Evolutionary conservation across 352 stramenopile species (phyloP), one percentile per base, ranked within the genome.

Genomic region (Pythium dissimile): DNA sequence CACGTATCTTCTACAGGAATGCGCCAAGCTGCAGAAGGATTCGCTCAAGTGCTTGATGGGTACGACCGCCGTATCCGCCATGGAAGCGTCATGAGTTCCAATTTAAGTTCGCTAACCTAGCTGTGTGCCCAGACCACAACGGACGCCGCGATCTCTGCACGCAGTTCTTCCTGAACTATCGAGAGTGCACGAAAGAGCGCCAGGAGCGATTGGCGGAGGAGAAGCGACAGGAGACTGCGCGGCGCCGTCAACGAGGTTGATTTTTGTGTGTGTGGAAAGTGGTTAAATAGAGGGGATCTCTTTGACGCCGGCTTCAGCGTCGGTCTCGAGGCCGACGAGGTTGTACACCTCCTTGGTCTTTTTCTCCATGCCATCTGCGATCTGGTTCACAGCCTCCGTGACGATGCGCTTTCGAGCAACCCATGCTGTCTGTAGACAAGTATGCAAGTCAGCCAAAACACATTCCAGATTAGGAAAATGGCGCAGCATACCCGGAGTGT

Each of bases 301-400:
- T 53, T 89, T 84, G 23, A 92, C 67, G 16, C 83, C 83, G 21
- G 60, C 80, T 16, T 88, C 80, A 13, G 67, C 80, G 59, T 92
- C 83, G 15, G 83, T 88, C 64, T 92, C 83, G 28, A 92, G 55
- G 18, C 69, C 76, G 15, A 76, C 67, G 18, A 90, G 50, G 0
- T 80, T 69, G 53, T 86, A 59, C 54, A 93, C 76, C 11, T 64
- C 73, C 45, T 86, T 87, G 4, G 71, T 59, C 32, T 90, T 91
- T 62, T 93, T 93, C 64, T 93, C 84, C 80, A 90, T 91, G 26
- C 84, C 80, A 27, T 93, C 84, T 0, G 84, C 77, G 34, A 91
- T 78, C 66, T 89, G 77, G 57, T 93, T 84, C 18, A 93, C 59
- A 11, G 75, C 80, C 21, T 93, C 83, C 67, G 84, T 88, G 10